Evolutionary conservation across 768 basidiomycete species (phyloP).

Genomic region (Trichaptum fuscoviolaceum): DNA sequence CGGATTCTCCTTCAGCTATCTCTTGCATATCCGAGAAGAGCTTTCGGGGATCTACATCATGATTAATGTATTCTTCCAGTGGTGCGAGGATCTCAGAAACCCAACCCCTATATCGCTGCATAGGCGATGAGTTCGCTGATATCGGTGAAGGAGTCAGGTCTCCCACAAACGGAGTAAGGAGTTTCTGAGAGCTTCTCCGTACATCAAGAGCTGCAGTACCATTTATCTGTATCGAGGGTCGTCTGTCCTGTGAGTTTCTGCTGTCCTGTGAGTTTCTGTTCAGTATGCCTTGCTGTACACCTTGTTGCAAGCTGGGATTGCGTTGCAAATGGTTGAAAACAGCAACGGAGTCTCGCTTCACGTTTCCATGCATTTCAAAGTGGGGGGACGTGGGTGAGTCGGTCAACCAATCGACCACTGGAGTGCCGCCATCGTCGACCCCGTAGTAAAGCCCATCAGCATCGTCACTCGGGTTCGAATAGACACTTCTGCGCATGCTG

Average conservation of each 20-base stretch:
- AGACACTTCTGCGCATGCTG: neutral
- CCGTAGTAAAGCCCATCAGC: neutral
- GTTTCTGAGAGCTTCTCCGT: neutral
- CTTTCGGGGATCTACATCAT: slow-evolving; percentile 52
- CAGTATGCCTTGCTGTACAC: slow-evolving; percentile 5
- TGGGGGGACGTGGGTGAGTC: slow-evolving; percentile 1
- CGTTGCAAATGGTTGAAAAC: slow-evolving; percentile 4
- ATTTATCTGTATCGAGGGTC: slow-evolving; percentile 5
- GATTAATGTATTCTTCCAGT: slow-evolving; percentile 59
- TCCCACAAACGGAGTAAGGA: neutral
- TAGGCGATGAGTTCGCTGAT: slow-evolving; percentile 42
- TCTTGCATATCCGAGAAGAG: slow-evolving; percentile 67
- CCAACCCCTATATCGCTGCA: slow-evolving; percentile 56
- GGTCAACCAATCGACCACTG: slow-evolving; percentile 3
- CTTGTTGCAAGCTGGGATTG: slow-evolving; percentile 18
- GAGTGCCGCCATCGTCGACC: neutral
- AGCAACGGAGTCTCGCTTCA: slow-evolving; percentile 4
- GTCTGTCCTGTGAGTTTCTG: neutral
- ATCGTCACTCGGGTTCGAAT: neutral
- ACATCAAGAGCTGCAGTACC: neutral
- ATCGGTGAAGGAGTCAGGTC: slow-evolving; percentile 26
- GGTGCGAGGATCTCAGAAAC: slow-evolving; percentile 54
- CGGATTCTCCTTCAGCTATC: slow-evolving; percentile 81
- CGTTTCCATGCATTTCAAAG: slow-evolving; percentile 1
- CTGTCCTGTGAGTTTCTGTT: neutral